phyloP scores from a whole-genome alignment of 2,329 filamentous ascomycete species.

The Claviceps arundinis region DNA sequence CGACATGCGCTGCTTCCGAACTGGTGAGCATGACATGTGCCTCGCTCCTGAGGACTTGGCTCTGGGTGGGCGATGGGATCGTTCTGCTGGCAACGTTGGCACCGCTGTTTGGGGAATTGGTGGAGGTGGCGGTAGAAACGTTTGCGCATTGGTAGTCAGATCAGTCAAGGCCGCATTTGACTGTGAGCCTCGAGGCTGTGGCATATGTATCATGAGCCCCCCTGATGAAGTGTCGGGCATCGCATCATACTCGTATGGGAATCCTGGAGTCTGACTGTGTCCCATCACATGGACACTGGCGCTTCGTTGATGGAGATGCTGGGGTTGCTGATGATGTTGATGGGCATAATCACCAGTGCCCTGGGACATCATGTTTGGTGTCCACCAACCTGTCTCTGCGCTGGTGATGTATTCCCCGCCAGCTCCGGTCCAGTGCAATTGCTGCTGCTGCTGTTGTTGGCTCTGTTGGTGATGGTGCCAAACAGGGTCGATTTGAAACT shows the following conservation, averaged over 20 bases:
- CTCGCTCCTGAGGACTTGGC: constrained; percentile 42
- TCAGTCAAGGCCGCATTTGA: constrained; percentile 25
- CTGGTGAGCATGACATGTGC: constrained; percentile 27
- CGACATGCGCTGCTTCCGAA: constrained; percentile 29
- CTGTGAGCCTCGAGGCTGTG: constrained; percentile 25
- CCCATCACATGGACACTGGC: constrained; percentile 26
- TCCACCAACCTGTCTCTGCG: constrained; percentile 19
- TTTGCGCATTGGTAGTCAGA: constrained; percentile 20
- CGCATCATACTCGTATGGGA: constrained; percentile 26
- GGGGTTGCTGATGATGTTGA: neutral
- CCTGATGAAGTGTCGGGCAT: constrained; percentile 18
- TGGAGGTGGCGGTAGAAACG: constrained; percentile 22
- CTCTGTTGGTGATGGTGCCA: constrained; percentile 12
- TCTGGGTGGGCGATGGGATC: constrained; percentile 32
- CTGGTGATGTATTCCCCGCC: constrained; percentile 16
- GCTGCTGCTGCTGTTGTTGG: constrained; percentile 13
- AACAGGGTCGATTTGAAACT: constrained; percentile 9
- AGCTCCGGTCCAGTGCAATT: constrained; percentile 12
- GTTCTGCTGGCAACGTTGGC: constrained; percentile 16
- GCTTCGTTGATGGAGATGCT: constrained; percentile 11
- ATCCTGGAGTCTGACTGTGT: constrained; percentile 26
- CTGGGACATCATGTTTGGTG: constrained; percentile 16
- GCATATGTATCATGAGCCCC: constrained; percentile 43
- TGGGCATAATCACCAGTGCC: constrained; percentile 10
- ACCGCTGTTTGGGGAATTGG: constrained; percentile 9